Evolutionary conservation across 176 grass and related monocot species (phyloP).

Genomic region (Lolium rigidum): DNA sequence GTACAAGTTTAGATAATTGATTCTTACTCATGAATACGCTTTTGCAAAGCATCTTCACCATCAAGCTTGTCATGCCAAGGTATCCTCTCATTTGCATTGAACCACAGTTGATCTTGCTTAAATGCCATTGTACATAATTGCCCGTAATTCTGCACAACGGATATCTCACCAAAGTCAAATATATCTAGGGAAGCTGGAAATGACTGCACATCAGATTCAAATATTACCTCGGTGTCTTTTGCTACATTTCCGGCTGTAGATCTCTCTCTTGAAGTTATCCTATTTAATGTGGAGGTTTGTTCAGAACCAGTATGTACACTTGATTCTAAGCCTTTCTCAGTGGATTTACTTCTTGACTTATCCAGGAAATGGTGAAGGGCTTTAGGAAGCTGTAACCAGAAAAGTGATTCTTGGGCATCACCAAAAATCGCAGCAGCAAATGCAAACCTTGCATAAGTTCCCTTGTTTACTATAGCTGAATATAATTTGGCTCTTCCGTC

Average conservation of each 20-base stretch:
- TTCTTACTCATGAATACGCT: slow-evolving; percentile 97
- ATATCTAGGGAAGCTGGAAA: slow-evolving; percentile 33
- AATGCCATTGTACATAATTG: slow-evolving; percentile 82
- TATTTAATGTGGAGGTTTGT: slow-evolving; percentile 59
- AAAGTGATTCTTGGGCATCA: slow-evolving; percentile 81
- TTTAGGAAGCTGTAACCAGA: slow-evolving; percentile 92
- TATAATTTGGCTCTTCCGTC: slow-evolving; percentile 87
- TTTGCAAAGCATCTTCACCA: slow-evolving; percentile 96
- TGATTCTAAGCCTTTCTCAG: slow-evolving; percentile 53
- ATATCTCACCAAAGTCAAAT: slow-evolving; percentile 43
- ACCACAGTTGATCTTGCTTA: slow-evolving; percentile 87
- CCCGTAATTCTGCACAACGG: slow-evolving; percentile 63
- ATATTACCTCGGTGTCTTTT: slow-evolving; percentile 58
- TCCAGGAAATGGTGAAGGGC: slow-evolving; percentile 77
- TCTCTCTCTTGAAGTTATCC: slow-evolving; percentile 70
- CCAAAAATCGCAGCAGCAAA: slow-evolving; percentile 96
- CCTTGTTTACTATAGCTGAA: slow-evolving; percentile 72
- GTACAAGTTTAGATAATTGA: slow-evolving; percentile 25
- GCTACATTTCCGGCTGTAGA: slow-evolving; percentile 44
- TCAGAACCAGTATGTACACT: slow-evolving; percentile 52
- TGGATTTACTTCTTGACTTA: slow-evolving; percentile 72
- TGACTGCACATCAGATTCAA: slow-evolving; percentile 38
- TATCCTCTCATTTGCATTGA: slow-evolving; percentile 94
- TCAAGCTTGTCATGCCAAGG: slow-evolving; percentile 96
- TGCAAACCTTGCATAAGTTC: slow-evolving; percentile 80